Conservation (phyloP, 2,329 filamentous ascomycete genomes). For the Ascochyta clinopodiicola region DNA sequence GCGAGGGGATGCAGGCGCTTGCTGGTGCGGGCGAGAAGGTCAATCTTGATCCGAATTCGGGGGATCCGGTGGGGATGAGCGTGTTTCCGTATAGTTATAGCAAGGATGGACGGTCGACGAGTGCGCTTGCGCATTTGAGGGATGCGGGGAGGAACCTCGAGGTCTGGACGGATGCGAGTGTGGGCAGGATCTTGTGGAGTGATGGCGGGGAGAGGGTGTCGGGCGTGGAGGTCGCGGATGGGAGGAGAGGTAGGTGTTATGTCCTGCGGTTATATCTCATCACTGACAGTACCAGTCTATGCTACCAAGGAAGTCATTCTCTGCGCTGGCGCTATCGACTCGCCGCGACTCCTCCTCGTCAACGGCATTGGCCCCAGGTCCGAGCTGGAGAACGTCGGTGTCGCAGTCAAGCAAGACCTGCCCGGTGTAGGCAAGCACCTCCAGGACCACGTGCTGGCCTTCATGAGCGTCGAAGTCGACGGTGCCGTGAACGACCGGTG, state of each 20-base stretch:
- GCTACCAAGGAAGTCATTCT: constrained; percentile 45
- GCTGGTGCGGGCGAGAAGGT: constrained; percentile 61
- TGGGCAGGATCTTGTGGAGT: constrained; percentile 43
- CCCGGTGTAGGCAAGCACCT: constrained; percentile 55
- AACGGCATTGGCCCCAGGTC: constrained; percentile 57
- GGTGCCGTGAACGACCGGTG: constrained; percentile 48
- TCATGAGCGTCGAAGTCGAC: constrained; percentile 55
- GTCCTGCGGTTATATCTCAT: neutral
- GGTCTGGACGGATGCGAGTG: constrained; percentile 57
- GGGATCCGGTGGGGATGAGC: constrained; percentile 39
- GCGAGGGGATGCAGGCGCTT: constrained; percentile 62
- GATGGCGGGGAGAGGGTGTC: constrained; percentile 33
- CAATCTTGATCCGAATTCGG: constrained; percentile 60
- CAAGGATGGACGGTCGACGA: constrained; percentile 41
- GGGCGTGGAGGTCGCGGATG: constrained; percentile 38
- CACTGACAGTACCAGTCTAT: constrained; percentile 1
- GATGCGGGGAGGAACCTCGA: constrained; percentile 59
- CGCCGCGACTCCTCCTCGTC: constrained; percentile 53
- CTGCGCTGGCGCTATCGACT: constrained; percentile 43
- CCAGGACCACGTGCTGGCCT: constrained; percentile 54
- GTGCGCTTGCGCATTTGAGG: constrained; percentile 45
- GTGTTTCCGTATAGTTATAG: constrained; percentile 49
- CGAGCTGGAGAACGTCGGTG: constrained; percentile 52
- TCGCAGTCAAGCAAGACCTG: constrained; percentile 50
- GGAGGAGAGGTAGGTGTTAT: constrained; percentile 37